Percentiles rank a stretch among this genome's conserved stretches.
Evolutionary conservation across 2,329 filamentous ascomycete genomes (phyloP).

Genomic region (Monosporascus sp.): DNA sequence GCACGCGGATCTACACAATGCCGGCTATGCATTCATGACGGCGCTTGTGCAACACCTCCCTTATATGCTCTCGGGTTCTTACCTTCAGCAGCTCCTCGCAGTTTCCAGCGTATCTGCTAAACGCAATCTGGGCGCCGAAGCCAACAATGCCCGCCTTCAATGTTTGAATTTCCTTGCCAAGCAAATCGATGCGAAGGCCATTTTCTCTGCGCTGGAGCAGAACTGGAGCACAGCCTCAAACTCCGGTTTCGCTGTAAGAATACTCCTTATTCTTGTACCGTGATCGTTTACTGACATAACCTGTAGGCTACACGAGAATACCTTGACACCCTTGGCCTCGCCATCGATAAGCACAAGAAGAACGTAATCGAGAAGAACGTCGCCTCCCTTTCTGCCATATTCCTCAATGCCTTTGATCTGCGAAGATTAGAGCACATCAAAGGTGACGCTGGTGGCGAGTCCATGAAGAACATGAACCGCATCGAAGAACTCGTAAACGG

Average conservation of each 20-base stretch:
- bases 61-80: conserved; percentile 76
- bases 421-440: conserved; percentile 50
- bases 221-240: conserved; percentile 64
- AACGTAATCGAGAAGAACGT: conserved; percentile 71
- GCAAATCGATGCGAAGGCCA: conserved; percentile 69
- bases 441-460: conserved; percentile 34
- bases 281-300: conserved; percentile 22
- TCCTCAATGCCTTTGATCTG: conserved; percentile 58
- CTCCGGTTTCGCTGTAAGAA: conserved; percentile 56
- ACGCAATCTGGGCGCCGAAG: conserved; percentile 53
- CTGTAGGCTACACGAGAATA: conserved; percentile 60
- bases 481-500: conserved; percentile 64
- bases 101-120: conserved; percentile 69
- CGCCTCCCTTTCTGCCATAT: conserved; percentile 58
- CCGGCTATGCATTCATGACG: conserved; percentile 73
- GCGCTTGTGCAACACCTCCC: conserved; percentile 77
- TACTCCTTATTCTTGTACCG: neutral
- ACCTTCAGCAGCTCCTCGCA: conserved; percentile 66
- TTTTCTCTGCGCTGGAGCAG: conserved; percentile 66
- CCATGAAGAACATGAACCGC: conserved; percentile 44
- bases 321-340: conserved; percentile 61
- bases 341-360: conserved; percentile 75
- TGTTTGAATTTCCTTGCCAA: conserved; percentile 72
- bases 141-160: conserved; percentile 58
- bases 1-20: conserved; percentile 68